phyloP scores from a whole-genome alignment of 306 rosid species.

The Gillenia trifoliata region DNA sequence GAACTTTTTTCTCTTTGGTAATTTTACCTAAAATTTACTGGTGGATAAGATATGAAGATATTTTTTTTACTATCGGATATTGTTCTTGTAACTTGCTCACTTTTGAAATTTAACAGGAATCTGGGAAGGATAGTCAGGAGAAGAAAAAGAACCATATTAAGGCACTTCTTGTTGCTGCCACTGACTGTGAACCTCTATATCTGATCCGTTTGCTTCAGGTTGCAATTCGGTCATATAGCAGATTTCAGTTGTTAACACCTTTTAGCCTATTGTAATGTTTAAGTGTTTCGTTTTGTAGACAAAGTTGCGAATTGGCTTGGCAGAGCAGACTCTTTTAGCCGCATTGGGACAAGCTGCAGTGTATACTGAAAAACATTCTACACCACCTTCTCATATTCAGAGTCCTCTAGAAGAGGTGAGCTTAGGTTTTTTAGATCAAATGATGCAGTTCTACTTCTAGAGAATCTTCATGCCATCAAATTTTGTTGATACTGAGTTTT shows the following conservation, averaged over 20 bases:
- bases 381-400: slow-evolving; percentile 56
- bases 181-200: slow-evolving; percentile 87
- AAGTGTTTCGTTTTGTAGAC: slow-evolving; percentile 33
- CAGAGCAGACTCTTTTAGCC: slow-evolving; percentile 87
- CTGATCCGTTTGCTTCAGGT: slow-evolving; percentile 88
- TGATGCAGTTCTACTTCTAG: slow-evolving; percentile 1
- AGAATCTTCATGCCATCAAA: background rate
- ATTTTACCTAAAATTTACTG: background rate
- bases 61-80: background rate
- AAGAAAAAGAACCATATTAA: slow-evolving; percentile 83
- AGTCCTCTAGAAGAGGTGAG: slow-evolving; percentile 84
- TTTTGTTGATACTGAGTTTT: background rate
- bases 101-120: slow-evolving; percentile 54
- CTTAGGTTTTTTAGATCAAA: slow-evolving; percentile 13
- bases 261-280: slow-evolving; percentile 23
- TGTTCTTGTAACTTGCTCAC: background rate
- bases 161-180: slow-evolving; percentile 88
- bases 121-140: slow-evolving; percentile 94
- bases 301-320: slow-evolving; percentile 82
- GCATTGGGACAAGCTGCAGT: slow-evolving; percentile 94
- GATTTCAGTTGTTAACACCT: slow-evolving; percentile 13
- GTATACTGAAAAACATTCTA: slow-evolving; percentile 62
- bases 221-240: slow-evolving; percentile 18
- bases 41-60: background rate
- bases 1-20: background rate